These are phyloP conservation scores for Fusarium sp. DNA, from an alignment of 2,329 filamentous ascomycete genomes.

Conservation along the genomic window DNA sequence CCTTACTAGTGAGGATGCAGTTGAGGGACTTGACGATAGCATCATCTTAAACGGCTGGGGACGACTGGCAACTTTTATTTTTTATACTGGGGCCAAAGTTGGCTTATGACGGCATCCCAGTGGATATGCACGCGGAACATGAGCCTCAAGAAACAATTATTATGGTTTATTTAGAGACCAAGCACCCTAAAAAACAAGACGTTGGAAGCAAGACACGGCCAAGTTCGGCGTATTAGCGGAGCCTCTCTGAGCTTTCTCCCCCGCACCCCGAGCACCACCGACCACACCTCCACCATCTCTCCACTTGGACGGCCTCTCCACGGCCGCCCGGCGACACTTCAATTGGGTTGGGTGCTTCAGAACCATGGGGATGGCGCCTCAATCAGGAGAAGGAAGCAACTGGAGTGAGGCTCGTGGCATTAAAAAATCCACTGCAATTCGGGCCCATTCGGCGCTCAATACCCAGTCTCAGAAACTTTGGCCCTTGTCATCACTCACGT, in stretches of 20 bases:
- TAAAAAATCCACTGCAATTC: constrained; percentile 33
- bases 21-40: constrained; percentile 22
- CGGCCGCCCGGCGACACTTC: constrained; percentile 37
- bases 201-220: constrained; percentile 32
- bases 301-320: constrained; percentile 40
- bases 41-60: constrained; percentile 15
- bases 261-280: constrained; percentile 42
- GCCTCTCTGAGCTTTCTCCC: constrained; percentile 39
- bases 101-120: constrained; percentile 35
- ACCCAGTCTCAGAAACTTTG: constrained; percentile 8
- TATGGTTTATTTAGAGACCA: background rate
- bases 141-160: constrained; percentile 17
- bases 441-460: constrained; percentile 29
- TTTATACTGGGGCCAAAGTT: constrained; percentile 17
- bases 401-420: constrained; percentile 30
- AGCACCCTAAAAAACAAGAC: constrained; percentile 9
- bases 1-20: constrained; percentile 17
- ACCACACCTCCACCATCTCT: constrained; percentile 35
- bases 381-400: constrained; percentile 24
- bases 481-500: constrained; percentile 23
- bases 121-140: constrained; percentile 15
- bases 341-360: constrained; percentile 28
- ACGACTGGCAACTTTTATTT: background rate
- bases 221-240: constrained; percentile 48
- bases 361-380: constrained; percentile 27